These are phyloP conservation scores for Phanerodontia chrysosporium DNA, from an alignment of 768 basidiomycete genomes.

Conservation along the genomic window DNA sequence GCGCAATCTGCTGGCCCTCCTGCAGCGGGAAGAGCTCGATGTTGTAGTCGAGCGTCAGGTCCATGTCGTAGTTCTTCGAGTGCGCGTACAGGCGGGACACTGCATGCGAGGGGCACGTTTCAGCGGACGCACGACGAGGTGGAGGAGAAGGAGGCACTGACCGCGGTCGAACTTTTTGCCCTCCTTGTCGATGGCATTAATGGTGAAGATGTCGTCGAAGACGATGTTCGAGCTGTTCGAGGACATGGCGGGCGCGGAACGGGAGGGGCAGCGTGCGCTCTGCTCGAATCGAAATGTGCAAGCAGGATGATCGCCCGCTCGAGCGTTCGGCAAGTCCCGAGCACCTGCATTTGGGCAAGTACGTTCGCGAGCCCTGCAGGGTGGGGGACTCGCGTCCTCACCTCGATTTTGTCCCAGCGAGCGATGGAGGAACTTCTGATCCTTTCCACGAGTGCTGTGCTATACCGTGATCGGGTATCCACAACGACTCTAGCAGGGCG, in stretches of 20 bases:
- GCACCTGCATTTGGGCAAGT: neutral
- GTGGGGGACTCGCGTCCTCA: too few species aligned
- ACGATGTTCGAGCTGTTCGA: slow-evolving; percentile 63
- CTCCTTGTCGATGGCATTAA: slow-evolving; percentile 80
- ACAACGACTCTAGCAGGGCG: too few species aligned
- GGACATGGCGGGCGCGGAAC: slow-evolving; percentile 21
- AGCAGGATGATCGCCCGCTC: neutral
- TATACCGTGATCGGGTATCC: too few species aligned
- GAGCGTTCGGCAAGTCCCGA: neutral
- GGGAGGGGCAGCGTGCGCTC: too few species aligned
- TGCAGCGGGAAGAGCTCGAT: slow-evolving; percentile 81
- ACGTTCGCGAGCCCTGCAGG: neutral
- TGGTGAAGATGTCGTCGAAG: slow-evolving; percentile 92
- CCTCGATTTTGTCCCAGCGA: too few species aligned
- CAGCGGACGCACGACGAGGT: neutral
- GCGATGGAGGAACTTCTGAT: too few species aligned
- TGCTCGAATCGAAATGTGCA: too few species aligned
- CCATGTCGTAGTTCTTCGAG: slow-evolving; percentile 91
- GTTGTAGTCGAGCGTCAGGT: slow-evolving; percentile 91
- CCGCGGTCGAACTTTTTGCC: slow-evolving; percentile 99
- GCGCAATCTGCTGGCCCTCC: slow-evolving; percentile 66
- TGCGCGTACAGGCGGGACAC: slow-evolving; percentile 89
- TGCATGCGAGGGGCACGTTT: slow-evolving; percentile 28
- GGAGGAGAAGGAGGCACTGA: slow-evolving; percentile 30
- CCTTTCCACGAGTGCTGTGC: too few species aligned